Evolutionary conservation across 2,329 filamentous ascomycete species (phyloP).

Genomic region (Cryphonectria radicalis): DNA sequence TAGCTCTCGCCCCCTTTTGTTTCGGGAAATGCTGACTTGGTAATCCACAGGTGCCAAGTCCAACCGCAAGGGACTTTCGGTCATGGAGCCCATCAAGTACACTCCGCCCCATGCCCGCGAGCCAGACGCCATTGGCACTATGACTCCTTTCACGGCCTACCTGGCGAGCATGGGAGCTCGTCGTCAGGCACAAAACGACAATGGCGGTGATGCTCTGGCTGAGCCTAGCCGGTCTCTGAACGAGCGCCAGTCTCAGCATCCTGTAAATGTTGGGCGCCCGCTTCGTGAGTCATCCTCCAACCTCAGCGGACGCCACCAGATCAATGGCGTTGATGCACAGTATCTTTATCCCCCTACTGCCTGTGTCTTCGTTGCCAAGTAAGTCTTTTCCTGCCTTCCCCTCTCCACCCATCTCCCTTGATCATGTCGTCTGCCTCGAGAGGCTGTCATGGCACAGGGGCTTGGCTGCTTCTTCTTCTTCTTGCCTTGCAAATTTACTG

Average conservation of each 20-base stretch:
- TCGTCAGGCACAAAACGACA: neutral
- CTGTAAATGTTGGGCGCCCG: conserved; percentile 6
- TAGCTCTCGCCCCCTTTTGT: neutral
- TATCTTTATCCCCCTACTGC: conserved; percentile 56
- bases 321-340: conserved; percentile 53
- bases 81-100: conserved; percentile 18
- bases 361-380: conserved; percentile 71
- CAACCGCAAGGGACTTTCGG: conserved; percentile 8
- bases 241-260: conserved; percentile 18
- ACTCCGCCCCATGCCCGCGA: conserved; percentile 23
- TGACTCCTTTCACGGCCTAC: neutral
- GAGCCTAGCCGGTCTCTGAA: conserved; percentile 16
- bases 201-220: conserved; percentile 22
- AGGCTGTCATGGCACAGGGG: no score
- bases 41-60: conserved; percentile 20
- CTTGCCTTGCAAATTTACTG: conserved; percentile 17
- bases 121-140: neutral
- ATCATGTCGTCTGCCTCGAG: neutral
- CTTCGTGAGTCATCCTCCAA: conserved; percentile 28
- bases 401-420: neutral
- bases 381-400: conserved; percentile 38
- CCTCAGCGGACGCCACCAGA: conserved; percentile 28
- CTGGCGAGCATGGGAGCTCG: no score
- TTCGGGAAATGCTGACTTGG: neutral
- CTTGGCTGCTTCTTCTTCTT: neutral